Base-by-base conservation (phyloP, 75 land plant genomes). In the Selaginella tamariscina region DNA sequence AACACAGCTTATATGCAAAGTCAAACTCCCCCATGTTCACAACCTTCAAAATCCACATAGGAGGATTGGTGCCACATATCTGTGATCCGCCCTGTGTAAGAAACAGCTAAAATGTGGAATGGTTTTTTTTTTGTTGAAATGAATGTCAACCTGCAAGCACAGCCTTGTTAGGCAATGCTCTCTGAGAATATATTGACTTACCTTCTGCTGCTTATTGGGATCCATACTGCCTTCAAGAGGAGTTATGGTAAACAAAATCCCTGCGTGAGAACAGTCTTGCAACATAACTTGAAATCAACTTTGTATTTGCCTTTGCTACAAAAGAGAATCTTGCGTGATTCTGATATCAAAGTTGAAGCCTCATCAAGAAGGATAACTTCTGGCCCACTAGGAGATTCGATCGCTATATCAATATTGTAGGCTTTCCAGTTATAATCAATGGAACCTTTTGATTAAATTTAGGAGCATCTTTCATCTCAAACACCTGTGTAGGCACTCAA, bases 101-200 rank as follows among this genome's bases (percentile, higher is more conserved):
- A 64, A 66, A 0, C 62, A 76, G 26, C 11, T 64, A 24, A 32
- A 76, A 76, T 13, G 24, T 65, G 32, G 78, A 76, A 64, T 71
- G 68, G 28, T 76, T 44, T 66, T 76, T 0, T 71, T 65, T 23
- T 71, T 76, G 63, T 76, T 76, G 54, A 76, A 76, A 18, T 65
- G 64, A 21, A 76, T 15, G 24, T 71, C 74, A 27, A 76, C 74
- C 78, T 76, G 73, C 18, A 29, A 29, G 49, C 49, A 39, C 49
- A 39, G 49, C 49, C 11, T 5, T 15, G 49, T 39, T 39, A 39
- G n/a, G n/a, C n/a, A n/a, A n/a, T n/a, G n/a, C n/a, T n/a, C n/a
- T n/a, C n/a, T n/a, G n/a, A n/a, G n/a, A n/a, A n/a, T n/a, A n/a
- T n/a, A n/a, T n/a, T n/a, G n/a, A n/a, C 15, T 39, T 39, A 39